Base-by-base conservation (phyloP, 805 yeast genomes). In the Ogataea saltuana region DNA sequence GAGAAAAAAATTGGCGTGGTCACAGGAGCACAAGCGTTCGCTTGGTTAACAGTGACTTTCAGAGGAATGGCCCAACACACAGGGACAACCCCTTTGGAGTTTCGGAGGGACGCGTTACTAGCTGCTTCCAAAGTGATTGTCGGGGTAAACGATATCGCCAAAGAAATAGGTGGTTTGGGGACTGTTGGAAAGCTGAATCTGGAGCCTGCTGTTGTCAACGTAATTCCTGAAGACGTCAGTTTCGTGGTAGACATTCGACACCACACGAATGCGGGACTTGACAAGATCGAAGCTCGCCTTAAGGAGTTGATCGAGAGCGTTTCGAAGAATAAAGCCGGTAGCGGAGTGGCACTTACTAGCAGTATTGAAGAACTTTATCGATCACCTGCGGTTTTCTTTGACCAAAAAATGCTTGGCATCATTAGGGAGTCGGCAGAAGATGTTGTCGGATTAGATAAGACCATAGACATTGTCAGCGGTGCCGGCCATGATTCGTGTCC, bases 401-500 rank as follows among this genome's bases (percentile, higher is more conserved):
- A 80, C 51, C 58, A 70, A n/a, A 62, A 66, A 2, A 75, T 83
- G 53, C 67, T 78, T 39, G 58, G 65, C 2, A 71, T 81, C 49
- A 81, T 83, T 15, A 63, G 68, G 31, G 69, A 73, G 17, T 68
- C 84, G 15, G 81, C 88, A 1, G 48, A 55, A 15, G 76, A 71
- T 19, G 56, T 76, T 26, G 76, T 72, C 44, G 80, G 81, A 1
- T 61, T 64, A 19, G 71, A 67, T 2, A 58, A 69, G 28, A 65
- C 68, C 9, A 63, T 70, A 30, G 71, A 67, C 28, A 79, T 81
- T 40, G 71, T 74, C 34, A 76, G 84, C 50, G 88, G 90, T 21
- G 88, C 89, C 4, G 88, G 86, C 9, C 90, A 83, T 51, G 90
- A 83, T 56, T 79, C 86, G 6, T 80, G 87, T 52, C 71, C 75